phyloP scores from a whole-genome alignment of 306 rosid species.

The Castanea sativa region DNA sequence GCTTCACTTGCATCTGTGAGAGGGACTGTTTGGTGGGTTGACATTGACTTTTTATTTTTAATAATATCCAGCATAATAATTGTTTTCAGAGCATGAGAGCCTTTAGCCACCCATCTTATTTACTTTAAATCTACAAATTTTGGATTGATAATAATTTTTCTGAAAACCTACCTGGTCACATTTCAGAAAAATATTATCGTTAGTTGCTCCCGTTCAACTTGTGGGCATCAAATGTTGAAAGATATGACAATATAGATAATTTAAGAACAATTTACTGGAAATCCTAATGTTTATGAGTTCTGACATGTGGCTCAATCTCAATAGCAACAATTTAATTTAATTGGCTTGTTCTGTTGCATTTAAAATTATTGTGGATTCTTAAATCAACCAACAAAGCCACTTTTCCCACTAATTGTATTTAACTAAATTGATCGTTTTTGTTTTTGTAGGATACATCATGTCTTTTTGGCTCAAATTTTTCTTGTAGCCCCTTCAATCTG shows the following conservation, averaged over 20 bases:
- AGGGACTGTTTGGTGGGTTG: slow-evolving; percentile 6
- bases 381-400: neutral
- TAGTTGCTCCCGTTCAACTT: neutral
- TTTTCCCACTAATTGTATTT: neutral
- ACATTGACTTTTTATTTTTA: neutral
- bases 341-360: neutral
- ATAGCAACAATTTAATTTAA: neutral
- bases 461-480: neutral
- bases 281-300: neutral
- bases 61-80: neutral
- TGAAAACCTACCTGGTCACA: neutral
- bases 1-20: neutral
- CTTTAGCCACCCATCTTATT: neutral
- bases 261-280: neutral
- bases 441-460: neutral
- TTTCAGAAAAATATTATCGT: neutral
- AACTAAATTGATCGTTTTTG: neutral
- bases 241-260: neutral
- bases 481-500: neutral
- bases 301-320: neutral
- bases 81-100: neutral
- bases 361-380: neutral
- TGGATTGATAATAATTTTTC: neutral
- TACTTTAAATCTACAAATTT: neutral
- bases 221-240: neutral